Base-by-base conservation (phyloP, 2,329 filamentous ascomycete species). In the Phoma sp. region DNA sequence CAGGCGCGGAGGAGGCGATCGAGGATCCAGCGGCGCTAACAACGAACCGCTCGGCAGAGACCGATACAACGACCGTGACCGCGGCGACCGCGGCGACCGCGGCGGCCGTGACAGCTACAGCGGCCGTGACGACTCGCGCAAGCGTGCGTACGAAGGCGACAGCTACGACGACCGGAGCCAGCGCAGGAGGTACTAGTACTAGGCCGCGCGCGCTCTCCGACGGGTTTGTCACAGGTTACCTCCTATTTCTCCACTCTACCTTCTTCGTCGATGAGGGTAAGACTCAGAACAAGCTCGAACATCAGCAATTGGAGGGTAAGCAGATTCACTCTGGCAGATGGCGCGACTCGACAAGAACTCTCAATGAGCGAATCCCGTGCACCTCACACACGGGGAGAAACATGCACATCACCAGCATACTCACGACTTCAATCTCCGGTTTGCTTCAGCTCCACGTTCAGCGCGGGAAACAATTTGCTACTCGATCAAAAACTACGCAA, bases 41-140 rank as follows among this genome's bases (percentile, higher is more conserved):
- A 89, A 89, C 76, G 92, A 96, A 74, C 91, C 91, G 58, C 85
- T 95, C 73, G 88, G 89, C 70, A 76, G 81, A 58, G 81, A 84
- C 60, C 79, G 83, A 47, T 78, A 79, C 53, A 72, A 65, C 35
- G 63, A 68, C 25, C 64, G 68, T 32, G 70, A 71, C 55, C 65
- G 69, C n/a, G 60, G 58, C 29, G 58, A 63, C 43, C 61, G 67
- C 10, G 67, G 17, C 33, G 70, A 71, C 55, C 65, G 69, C n/a
- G 60, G 58, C 24, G 58, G 63, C 43, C 61, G 67, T 10, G 67
- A 70, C 61, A 80, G 76, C 74, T 72, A 69, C 61, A 61, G 67
- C 21, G 64, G 61, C 50, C 59, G 65, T 24, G 67, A 69, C 41
- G 74, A 72, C 53, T 80, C 83, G 55, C 65, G 82, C 40, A 82